phyloP scores from a whole-genome alignment of 805 yeast genomes.

The Limtongia smithiae region DNA sequence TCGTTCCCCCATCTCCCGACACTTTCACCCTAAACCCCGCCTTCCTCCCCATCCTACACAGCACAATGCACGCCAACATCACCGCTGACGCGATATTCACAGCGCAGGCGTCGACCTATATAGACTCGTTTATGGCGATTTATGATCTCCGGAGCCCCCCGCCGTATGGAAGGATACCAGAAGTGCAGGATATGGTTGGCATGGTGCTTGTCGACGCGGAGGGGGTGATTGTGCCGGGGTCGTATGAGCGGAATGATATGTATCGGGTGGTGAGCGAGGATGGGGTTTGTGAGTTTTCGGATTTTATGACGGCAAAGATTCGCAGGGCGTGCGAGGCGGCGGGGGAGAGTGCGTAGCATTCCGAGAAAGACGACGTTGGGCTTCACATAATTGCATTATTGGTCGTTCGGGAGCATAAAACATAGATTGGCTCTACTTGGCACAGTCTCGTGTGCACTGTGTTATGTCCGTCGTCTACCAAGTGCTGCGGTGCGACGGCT shows the following conservation, averaged over 20 bases:
- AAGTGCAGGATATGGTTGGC: constrained; percentile 67
- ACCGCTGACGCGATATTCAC: constrained; percentile 34
- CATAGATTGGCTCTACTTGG: too few species aligned
- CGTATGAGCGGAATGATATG: constrained; percentile 57
- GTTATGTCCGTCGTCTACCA: too few species aligned
- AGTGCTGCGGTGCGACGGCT: too few species aligned
- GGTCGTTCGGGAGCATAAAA: too few species aligned
- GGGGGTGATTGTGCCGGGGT: constrained; percentile 52
- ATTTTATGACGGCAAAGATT: constrained; percentile 46
- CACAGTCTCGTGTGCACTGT: too few species aligned
- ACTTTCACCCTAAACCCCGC: constrained; percentile 13
- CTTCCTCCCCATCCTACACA: constrained; percentile 19
- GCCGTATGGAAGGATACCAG: constrained; percentile 61
- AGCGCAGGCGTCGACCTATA: constrained; percentile 36
- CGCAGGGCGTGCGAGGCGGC: constrained; percentile 35
- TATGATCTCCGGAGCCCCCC: constrained; percentile 68
- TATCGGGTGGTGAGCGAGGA: constrained; percentile 52
- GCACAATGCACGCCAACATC: constrained; percentile 29
- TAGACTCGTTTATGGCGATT: constrained; percentile 57
- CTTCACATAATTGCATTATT: background rate
- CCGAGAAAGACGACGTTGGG: background rate
- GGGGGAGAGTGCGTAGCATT: background rate
- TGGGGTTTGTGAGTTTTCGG: constrained; percentile 54
- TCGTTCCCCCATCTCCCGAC: constrained; percentile 4
- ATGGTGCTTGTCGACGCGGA: constrained; percentile 56